A percentile compares a stretch with the other conserved stretches of the same genome.
phyloP scores from a whole-genome alignment of 345 rosid genomes.

The Eucalyptus cloeziana region DNA sequence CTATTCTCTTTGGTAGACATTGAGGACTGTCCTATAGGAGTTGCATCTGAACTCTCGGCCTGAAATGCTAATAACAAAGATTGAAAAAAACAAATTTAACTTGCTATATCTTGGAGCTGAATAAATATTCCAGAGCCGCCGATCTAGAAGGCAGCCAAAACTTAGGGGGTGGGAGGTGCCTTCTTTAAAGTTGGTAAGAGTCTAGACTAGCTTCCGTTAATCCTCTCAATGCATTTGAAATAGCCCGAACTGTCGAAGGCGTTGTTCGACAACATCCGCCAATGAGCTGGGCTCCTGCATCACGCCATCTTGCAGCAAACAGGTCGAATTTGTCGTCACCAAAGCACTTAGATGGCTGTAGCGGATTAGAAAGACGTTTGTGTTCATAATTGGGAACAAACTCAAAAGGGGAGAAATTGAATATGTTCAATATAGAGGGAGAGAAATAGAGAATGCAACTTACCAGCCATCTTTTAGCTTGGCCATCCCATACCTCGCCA shows the following conservation, averaged over 20 bases:
- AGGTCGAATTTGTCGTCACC: constrained; percentile 55
- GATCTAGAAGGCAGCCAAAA: neutral
- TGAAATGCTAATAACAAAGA: neutral
- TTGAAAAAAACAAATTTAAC: neutral
- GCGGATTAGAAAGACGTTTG: neutral
- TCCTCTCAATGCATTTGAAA: constrained; percentile 40
- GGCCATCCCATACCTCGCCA: constrained; percentile 89
- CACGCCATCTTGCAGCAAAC: constrained; percentile 58
- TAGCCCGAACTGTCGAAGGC: constrained; percentile 57
- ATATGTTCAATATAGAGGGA: neutral
- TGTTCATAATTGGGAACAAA: neutral
- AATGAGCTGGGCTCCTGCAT: constrained; percentile 70
- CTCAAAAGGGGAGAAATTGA: neutral
- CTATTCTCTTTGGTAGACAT: neutral
- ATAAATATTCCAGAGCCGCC: neutral
- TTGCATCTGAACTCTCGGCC: neutral
- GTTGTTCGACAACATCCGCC: constrained; percentile 91
- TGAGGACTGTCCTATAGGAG: neutral
- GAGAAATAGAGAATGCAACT: neutral
- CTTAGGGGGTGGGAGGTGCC: neutral
- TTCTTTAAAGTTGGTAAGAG: neutral
- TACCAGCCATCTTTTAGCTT: constrained; percentile 87
- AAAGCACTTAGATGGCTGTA: constrained; percentile 76
- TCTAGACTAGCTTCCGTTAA: neutral
- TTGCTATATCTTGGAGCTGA: neutral